Evolutionary conservation across 176 grass and related monocot genomes (phyloP), one percentile per base, ranked within the genome.

Genomic region (Canna indica): DNA sequence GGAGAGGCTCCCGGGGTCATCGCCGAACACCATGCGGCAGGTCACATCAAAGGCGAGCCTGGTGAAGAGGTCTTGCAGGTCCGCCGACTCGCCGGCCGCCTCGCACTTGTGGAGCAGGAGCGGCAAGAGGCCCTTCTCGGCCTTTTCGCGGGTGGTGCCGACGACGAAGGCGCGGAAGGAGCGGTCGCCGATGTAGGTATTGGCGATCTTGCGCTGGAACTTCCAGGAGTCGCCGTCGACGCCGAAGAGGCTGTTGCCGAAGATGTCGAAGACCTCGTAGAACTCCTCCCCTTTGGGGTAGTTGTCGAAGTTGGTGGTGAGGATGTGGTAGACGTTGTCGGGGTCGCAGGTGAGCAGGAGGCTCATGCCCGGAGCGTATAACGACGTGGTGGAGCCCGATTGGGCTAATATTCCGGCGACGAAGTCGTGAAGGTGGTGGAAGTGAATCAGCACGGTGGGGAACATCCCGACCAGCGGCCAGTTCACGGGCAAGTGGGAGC

Each of bases 391-490:
- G 28, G 79, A 73, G 47, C 75, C 81, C 0, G 33, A 70, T 5
- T 30, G 61, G 3, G 13, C 22, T 5, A 91, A 73, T 71, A 80
- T 38, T 14, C 77, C 72, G 7, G 81, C 67, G 59, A 66, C 0
- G 84, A 85, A 86, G 20, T 96, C 91, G 30, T 96, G 91, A 2
- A 84, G 0, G 57, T 78, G 72, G 2, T 71, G 42, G 73, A 71
- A 60, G 36, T 82, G 81, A 14, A 58, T 7, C 39, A 16, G 12
- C 59, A 82, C 0, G 47, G 76, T 72, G 12, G 91, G 91, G 17
- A 96, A 0, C 56, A 76, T 75, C 22, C 91, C 91, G 25, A 96
- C 0, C 30, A 88, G 27, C 26, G 91, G 91, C 79, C 85, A 88
- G 73, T 88, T 82, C 7, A 90, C 64, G 12, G 91, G 91, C 25